Percentiles rank a stretch among this genome's conserved stretches.
These are phyloP conservation scores for Roridomyces roridus DNA, from an alignment of 768 basidiomycete genomes.

Conservation along the genomic window DNA sequence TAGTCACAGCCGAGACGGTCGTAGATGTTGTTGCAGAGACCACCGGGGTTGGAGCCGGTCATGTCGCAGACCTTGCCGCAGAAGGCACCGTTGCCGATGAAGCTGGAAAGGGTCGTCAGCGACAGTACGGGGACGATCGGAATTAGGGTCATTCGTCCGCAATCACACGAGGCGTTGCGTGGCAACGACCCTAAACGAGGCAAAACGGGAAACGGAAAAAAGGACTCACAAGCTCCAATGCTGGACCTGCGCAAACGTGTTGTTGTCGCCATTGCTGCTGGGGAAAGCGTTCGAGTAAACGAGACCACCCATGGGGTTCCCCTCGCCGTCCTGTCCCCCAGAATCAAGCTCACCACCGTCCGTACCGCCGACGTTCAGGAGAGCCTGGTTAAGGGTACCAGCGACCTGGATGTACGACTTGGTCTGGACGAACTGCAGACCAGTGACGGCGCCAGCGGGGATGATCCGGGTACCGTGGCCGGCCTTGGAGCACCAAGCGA, in stretches of 20 bases:
- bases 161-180: no score
- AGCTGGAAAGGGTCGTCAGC: constrained; percentile 48
- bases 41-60: no score
- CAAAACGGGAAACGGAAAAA: background rate
- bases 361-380: constrained; percentile 11
- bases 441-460: constrained; percentile 57
- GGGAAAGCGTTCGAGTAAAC: constrained; percentile 54
- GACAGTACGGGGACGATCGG: constrained; percentile 54
- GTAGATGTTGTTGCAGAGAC: no score
- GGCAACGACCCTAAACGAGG: no score
- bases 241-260: constrained; percentile 46
- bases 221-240: constrained; percentile 57
- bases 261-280: constrained; percentile 40
- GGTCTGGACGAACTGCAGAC: no score
- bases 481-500: constrained; percentile 74
- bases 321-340: constrained; percentile 67
- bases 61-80: no score
- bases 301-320: constrained; percentile 63
- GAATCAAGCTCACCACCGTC: no score
- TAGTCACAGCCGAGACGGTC: no score
- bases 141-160: no score
- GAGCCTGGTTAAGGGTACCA: constrained; percentile 63
- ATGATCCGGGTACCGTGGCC: constrained; percentile 71
- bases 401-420: constrained; percentile 63
- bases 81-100: no score